Base-by-base conservation (phyloP, 1,284 basidiomycete species). In the Sanghuangporus weigelae region DNA sequence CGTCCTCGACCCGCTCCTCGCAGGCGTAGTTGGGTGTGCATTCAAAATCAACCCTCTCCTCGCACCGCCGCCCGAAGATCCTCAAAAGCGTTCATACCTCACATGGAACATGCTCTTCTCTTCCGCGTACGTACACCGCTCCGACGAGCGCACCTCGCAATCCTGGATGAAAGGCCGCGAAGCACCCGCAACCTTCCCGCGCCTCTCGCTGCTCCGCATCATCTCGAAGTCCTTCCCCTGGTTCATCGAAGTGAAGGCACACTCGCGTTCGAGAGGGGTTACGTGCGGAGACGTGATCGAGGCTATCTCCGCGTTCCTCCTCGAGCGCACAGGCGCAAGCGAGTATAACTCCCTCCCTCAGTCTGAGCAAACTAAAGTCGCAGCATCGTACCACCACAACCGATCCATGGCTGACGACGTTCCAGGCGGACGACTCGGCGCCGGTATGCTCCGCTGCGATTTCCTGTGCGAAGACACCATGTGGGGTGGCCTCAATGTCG, bases 21-120 rank as follows among this genome's bases (percentile, higher is more conserved):
- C 80, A 21, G 77, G 76, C 55, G 74, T 82, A 26, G 78, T 89
- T 5, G 69, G 76, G 0, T 83, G 83, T 0, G 68, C 68, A 5
- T 69, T 85, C 3, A 71, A 74, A 58, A 66, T 91, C 19, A 89
- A 90, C 70, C 87, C 89, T 0, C 78, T 90, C 39, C 75, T 90
- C 7, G 68, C 73, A 3, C 83, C 84, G 0, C 73, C 79, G 6
- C 67, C 76, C 0, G 84, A 86, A 11, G 76, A 77, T 4, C 74
- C 74, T 23, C 63, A 73, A 2, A 79, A 82, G 1, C 74, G 74
- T 50, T 77, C 79, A 12, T 82, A 82, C 70, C 75, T 92, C 44
- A 82, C 80, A 60, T 92, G 89, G 88, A 87, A 88, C 74, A 87
- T 92, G 85, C 78, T 88, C 57, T 89, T 85, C 73, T 75, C 77